These are phyloP conservation scores for Xylaria cubensis DNA, from an alignment of 495 filamentous ascomycete genomes.

Conservation along the genomic window DNA sequence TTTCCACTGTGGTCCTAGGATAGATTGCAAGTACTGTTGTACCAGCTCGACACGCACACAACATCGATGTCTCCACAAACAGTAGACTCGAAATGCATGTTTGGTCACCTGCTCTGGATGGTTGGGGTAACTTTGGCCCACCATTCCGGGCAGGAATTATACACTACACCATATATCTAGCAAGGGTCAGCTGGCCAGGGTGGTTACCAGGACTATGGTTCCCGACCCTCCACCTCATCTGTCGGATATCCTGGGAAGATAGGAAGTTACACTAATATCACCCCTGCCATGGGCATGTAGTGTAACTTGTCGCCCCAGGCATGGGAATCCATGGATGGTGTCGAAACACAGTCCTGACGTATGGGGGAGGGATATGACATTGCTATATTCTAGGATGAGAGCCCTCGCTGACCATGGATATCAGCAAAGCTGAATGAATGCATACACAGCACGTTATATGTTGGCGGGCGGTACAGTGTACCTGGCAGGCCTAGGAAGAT, in stretches of 20 bases:
- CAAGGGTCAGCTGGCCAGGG: constrained; percentile 25
- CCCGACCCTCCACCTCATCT: constrained; percentile 27
- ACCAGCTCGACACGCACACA: constrained; percentile 16
- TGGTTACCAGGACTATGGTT: constrained; percentile 32
- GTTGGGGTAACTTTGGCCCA: constrained; percentile 29
- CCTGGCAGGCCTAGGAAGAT: neutral
- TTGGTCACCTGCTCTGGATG: constrained; percentile 27
- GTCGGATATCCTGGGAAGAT: constrained; percentile 25
- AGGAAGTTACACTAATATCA: constrained; percentile 15
- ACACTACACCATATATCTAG: constrained; percentile 11
- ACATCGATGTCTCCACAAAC: constrained; percentile 18
- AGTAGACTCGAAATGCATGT: constrained; percentile 19
- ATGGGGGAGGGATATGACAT: constrained; percentile 9
- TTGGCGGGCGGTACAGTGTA: neutral
- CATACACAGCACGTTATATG: neutral
- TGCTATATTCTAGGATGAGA: constrained; percentile 17
- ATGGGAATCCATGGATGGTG: constrained; percentile 16
- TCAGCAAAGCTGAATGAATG: constrained; percentile 7
- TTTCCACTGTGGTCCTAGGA: constrained; percentile 20
- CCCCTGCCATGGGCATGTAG: constrained; percentile 12
- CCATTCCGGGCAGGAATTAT: constrained; percentile 18
- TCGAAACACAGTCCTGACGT: constrained; percentile 24
- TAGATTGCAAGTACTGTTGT: constrained; percentile 24
- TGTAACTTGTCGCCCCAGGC: constrained; percentile 10
- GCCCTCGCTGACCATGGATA: constrained; percentile 14